Evolutionary conservation across 805 yeast genomes (phyloP), one percentile per base, ranked within the genome.

Genomic region (Wickerhamomyces mucosus): DNA sequence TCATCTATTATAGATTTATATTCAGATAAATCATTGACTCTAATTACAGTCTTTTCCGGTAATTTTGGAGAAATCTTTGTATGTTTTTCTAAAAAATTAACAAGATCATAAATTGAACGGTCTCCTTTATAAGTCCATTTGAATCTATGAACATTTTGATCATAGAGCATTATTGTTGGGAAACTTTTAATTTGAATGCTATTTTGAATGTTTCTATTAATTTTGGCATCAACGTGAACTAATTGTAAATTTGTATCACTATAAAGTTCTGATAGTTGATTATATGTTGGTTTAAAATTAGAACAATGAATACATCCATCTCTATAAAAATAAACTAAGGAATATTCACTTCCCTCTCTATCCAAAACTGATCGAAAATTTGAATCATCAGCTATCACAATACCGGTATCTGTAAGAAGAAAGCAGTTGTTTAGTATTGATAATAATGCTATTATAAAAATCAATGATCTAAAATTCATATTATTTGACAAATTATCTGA

Each of bases 121-220:
- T n/a, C n/a, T n/a, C n/a, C n/a, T n/a, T n/a, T n/a, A n/a, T n/a
- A n/a, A n/a, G n/a, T n/a, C n/a, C n/a, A n/a, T n/a, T n/a, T n/a
- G n/a, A n/a, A n/a, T n/a, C n/a, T n/a, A n/a, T n/a, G n/a, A n/a
- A n/a, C n/a, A n/a, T n/a, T 53, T 28, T 57, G 55, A 21, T 64
- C 50, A 37, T 69, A 64, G 7, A 75, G 44, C 40, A 64, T 61
- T 29, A 75, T 35, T 1, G 67, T 56, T 2, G 83, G 83, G 45
- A 59, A 75, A n/a, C 59, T 60, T 9, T 41, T 37, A 4, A 75
- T 54, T 12, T 46, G 42, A 36, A 71, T 69, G 29, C 62, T 46
- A 21, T 42, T 42, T 23, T 63, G 50, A 6, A 70, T 49, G 13
- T 59, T 45, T 22, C 44, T 48, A 39, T 58, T 58, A 8, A 41